Conservation (phyloP, 257 asterid species). For the Coffea eugenioides region DNA sequence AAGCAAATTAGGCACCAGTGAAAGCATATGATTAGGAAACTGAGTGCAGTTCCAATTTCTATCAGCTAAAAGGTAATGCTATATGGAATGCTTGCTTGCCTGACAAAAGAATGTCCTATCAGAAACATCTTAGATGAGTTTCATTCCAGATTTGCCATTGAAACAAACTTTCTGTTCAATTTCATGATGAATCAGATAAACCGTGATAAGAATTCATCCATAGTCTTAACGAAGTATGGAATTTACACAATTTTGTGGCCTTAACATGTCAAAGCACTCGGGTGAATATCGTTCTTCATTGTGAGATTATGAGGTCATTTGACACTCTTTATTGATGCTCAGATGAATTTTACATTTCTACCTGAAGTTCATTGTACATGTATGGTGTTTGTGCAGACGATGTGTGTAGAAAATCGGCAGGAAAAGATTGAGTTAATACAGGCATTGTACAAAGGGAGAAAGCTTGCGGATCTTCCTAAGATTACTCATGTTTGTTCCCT, state of each 20-base stretch:
- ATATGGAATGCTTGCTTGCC: not conserved
- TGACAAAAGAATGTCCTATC: not conserved
- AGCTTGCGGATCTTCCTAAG: conserved; percentile 65
- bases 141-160: not conserved
- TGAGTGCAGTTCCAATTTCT: not conserved
- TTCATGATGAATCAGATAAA: not conserved
- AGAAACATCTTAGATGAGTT: not conserved
- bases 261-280: not conserved
- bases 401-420: conserved; percentile 68
- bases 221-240: not conserved
- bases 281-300: no score
- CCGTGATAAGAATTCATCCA: not conserved
- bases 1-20: not conserved
- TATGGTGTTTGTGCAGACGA: conserved; percentile 42
- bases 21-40: not conserved
- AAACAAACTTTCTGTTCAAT: not conserved
- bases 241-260: not conserved
- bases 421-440: conserved; percentile 69
- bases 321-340: not conserved
- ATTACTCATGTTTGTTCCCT: conserved; percentile 53
- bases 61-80: not conserved
- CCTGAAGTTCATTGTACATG: conserved; percentile 3
- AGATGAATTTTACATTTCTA: not conserved
- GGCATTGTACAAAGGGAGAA: conserved; percentile 62
- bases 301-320: not conserved